phyloP scores from a whole-genome alignment of 2,329 filamentous ascomycete species.

The Akanthomyces dipterigenus region DNA sequence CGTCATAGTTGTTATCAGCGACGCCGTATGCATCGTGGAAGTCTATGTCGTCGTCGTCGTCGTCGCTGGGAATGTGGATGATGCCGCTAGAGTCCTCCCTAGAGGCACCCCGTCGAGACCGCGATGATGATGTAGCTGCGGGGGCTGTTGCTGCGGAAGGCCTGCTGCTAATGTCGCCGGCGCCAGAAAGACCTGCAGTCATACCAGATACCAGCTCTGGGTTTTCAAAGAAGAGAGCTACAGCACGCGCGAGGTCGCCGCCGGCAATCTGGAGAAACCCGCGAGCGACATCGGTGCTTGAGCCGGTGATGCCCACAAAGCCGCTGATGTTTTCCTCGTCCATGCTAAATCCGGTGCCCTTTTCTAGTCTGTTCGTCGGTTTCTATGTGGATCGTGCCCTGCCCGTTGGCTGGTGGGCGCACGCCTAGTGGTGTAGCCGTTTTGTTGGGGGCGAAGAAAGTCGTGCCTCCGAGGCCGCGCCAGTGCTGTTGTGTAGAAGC shows the following conservation, averaged over 20 bases:
- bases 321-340: constrained; percentile 62
- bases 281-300: constrained; percentile 64
- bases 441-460: neutral
- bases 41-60: constrained; percentile 38
- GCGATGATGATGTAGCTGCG: constrained; percentile 18
- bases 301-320: constrained; percentile 77
- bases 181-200: constrained; percentile 24
- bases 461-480: neutral
- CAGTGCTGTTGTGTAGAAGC: neutral
- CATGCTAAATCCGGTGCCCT: neutral
- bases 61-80: constrained; percentile 72
- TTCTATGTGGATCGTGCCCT: neutral
- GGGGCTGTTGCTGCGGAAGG: constrained; percentile 19
- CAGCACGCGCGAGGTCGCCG: constrained; percentile 75
- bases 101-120: constrained; percentile 20
- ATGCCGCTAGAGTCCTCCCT: constrained; percentile 31
- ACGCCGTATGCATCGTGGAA: constrained; percentile 15
- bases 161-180: constrained; percentile 10
- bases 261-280: constrained; percentile 83
- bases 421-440: neutral
- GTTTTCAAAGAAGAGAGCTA: constrained; percentile 86
- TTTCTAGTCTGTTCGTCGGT: neutral
- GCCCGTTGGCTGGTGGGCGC: neutral
- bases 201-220: constrained; percentile 55
- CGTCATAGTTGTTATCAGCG: constrained; percentile 31